Evolutionary conservation across 2,329 filamentous ascomycete genomes (phyloP).

Genomic region (Diplocarpon rosae): DNA sequence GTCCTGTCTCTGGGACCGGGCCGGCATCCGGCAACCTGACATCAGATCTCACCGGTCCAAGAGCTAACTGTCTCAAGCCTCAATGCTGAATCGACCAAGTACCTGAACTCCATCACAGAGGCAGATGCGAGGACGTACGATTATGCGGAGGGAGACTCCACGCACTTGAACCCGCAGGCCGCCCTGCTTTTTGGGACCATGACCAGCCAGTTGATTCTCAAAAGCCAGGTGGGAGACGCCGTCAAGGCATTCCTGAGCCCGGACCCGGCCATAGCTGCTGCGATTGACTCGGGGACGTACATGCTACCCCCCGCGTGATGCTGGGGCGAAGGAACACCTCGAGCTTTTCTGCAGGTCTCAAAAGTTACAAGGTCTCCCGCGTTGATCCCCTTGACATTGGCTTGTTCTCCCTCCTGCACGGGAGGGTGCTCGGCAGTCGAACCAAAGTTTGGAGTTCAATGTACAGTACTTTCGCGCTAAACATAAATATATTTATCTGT

Average conservation of each 20-base stretch:
- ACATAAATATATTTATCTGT: no score
- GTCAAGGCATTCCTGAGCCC: slow-evolving; percentile 3
- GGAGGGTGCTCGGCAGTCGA: no score
- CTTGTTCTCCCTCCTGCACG: no score
- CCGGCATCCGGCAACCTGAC: no score
- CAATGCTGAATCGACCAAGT: slow-evolving; percentile 33
- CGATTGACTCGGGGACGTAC: slow-evolving; percentile 1
- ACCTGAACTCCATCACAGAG: slow-evolving; percentile 36
- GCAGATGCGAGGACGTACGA: slow-evolving; percentile 33
- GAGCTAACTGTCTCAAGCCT: slow-evolving; percentile 17
- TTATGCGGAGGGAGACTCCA: slow-evolving; percentile 33
- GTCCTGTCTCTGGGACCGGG: no score
- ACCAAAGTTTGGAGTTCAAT: no score
- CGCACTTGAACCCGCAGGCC: slow-evolving; percentile 36
- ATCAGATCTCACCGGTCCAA: slow-evolving; percentile 30
- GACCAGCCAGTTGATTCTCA: slow-evolving; percentile 31
- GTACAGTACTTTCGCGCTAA: no score
- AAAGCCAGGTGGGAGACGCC: slow-evolving; percentile 1
- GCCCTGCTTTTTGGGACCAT: slow-evolving; percentile 36
- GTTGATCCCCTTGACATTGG: no score
- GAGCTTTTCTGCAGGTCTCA: no score
- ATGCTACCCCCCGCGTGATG: no score
- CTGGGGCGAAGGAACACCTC: no score
- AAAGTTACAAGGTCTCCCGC: no score
- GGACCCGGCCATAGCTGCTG: slow-evolving; percentile 10